phyloP scores from a whole-genome alignment of 2,329 filamentous ascomycete genomes.

The Phaeoacremonium minimum region DNA sequence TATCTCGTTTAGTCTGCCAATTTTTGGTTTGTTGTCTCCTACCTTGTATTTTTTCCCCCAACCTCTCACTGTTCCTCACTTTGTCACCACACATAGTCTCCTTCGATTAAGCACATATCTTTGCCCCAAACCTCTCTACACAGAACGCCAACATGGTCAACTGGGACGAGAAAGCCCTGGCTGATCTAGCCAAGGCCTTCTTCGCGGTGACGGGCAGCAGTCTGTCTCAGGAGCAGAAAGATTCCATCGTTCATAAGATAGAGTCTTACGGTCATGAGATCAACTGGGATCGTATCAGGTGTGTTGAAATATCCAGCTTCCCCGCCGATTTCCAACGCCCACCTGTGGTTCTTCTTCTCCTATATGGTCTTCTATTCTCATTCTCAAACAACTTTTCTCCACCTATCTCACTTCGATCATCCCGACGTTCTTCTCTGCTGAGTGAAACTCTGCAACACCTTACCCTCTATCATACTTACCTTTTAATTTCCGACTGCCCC shows the following conservation, averaged over 20 bases:
- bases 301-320: too few species aligned
- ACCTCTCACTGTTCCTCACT: too few species aligned
- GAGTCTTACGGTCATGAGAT: background rate
- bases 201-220: background rate
- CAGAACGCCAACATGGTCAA: conserved; percentile 8
- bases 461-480: too few species aligned
- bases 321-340: too few species aligned
- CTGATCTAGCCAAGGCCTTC: background rate
- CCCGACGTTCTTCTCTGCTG: too few species aligned
- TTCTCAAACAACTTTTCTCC: too few species aligned
- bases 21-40: conserved; percentile 9
- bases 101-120: background rate
- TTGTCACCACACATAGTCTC: background rate
- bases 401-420: too few species aligned
- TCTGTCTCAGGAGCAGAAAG: background rate
- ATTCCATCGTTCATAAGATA: background rate
- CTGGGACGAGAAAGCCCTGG: conserved; percentile 5
- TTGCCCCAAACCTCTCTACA: background rate
- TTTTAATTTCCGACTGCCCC: too few species aligned
- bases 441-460: too few species aligned
- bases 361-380: too few species aligned
- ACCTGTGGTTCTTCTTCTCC: too few species aligned
- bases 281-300: background rate
- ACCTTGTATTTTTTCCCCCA: background rate
- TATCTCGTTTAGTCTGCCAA: too few species aligned